phyloP scores from a whole-genome alignment of 768 basidiomycete genomes.

The Boletus barrowsii region DNA sequence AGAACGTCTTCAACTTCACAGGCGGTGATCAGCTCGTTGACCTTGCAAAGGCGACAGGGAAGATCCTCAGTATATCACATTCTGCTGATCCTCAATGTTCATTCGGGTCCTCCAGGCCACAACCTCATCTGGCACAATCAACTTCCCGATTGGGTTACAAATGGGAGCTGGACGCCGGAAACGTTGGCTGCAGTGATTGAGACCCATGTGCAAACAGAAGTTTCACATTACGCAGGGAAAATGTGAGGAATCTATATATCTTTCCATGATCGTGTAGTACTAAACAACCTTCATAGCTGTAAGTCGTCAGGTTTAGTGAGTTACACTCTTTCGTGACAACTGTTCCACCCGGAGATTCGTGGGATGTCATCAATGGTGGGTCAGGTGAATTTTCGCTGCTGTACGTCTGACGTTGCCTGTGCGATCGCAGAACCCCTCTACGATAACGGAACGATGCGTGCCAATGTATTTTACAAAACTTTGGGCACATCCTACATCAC shows the following conservation, averaged over 20 bases:
- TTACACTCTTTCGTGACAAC: not conserved
- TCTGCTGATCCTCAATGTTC: not conserved
- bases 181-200: slow-evolving; percentile 14
- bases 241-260: slow-evolving; percentile 1
- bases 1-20: slow-evolving; percentile 24
- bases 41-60: slow-evolving; percentile 17
- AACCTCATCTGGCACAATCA: slow-evolving; percentile 19
- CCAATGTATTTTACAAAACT: slow-evolving; percentile 50
- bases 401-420: not conserved
- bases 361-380: slow-evolving; percentile 23
- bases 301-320: not conserved
- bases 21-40: slow-evolving; percentile 20
- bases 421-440: slow-evolving; percentile 31
- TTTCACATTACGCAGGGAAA: slow-evolving; percentile 13
- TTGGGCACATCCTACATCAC: slow-evolving; percentile 47
- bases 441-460: slow-evolving; percentile 56
- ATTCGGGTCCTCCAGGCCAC: slow-evolving; percentile 7
- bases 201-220: slow-evolving; percentile 19
- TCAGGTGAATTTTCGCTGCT: not conserved
- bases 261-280: not conserved
- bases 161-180: slow-evolving; percentile 11
- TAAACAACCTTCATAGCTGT: slow-evolving; percentile 6
- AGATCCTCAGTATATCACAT: not conserved
- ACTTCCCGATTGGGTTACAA: slow-evolving; percentile 15
- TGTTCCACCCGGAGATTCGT: slow-evolving; percentile 7